Percentiles rank a stretch among this genome's conserved stretches.
Conservation (phyloP, 768 basidiomycete genomes). For the Thelephora aurantiotincta region DNA sequence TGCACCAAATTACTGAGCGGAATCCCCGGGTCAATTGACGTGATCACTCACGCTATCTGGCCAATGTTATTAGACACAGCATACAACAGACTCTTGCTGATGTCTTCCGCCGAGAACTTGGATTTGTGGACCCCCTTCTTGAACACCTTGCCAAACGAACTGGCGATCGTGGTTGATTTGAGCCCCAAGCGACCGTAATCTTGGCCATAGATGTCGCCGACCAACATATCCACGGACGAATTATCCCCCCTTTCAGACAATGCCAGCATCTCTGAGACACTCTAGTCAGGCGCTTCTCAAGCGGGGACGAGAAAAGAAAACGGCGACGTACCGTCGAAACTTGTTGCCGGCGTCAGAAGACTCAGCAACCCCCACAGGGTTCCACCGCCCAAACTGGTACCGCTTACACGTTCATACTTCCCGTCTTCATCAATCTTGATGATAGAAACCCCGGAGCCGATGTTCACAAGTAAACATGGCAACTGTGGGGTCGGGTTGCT, state of each 20-base stretch:
- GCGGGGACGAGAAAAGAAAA: not conserved
- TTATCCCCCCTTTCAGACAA: slow-evolving; percentile 93
- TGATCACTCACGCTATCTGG: slow-evolving; percentile 87
- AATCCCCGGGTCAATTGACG: slow-evolving; percentile 3
- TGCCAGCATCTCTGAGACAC: slow-evolving; percentile 75
- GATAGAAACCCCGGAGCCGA: slow-evolving; percentile 94
- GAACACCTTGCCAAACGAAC: slow-evolving; percentile 97
- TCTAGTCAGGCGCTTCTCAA: not conserved
- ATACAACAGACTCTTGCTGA: slow-evolving; percentile 87
- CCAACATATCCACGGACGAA: slow-evolving; percentile 91
- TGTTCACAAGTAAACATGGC: slow-evolving; percentile 94
- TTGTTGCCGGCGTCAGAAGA: slow-evolving; percentile 85
- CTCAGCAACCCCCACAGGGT: slow-evolving; percentile 95
- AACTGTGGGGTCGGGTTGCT: slow-evolving; percentile 73
- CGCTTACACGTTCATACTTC: slow-evolving; percentile 89
- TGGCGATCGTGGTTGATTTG: slow-evolving; percentile 96
- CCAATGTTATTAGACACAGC: slow-evolving; percentile 99
- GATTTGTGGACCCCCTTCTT: slow-evolving; percentile 71
- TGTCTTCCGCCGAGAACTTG: slow-evolving; percentile 81
- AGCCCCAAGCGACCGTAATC: slow-evolving; percentile 92
- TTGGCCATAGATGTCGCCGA: slow-evolving; percentile 98
- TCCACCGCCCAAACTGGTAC: slow-evolving; percentile 93
- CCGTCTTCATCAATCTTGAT: slow-evolving; percentile 96
- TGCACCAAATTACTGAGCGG: slow-evolving; percentile 9
- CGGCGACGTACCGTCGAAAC: slow-evolving; percentile 74